Conservation (phyloP, 2,329 filamentous ascomycete species). For the Exophiala oligosperma region DNA sequence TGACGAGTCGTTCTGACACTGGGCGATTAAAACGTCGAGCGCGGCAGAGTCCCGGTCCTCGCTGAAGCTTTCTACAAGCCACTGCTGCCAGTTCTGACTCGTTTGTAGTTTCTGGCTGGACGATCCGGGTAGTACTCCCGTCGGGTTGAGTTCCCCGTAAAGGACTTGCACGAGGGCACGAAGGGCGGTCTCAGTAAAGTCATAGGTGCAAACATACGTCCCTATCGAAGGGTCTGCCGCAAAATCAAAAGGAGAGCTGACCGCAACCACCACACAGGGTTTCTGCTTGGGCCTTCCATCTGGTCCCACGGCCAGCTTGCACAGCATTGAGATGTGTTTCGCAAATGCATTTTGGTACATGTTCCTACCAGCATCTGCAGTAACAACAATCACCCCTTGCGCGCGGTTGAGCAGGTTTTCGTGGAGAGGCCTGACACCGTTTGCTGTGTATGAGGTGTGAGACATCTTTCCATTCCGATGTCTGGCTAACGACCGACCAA, state of each 20-base stretch:
- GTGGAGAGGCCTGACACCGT: constrained; percentile 87
- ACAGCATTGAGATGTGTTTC: constrained; percentile 95
- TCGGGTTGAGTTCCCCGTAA: constrained; percentile 69
- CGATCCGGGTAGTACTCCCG: constrained; percentile 64
- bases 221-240: constrained; percentile 87
- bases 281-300: constrained; percentile 61
- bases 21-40: constrained; percentile 72
- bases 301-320: constrained; percentile 48
- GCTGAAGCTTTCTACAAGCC: constrained; percentile 89
- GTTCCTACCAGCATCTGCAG: constrained; percentile 91
- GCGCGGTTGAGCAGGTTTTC: constrained; percentile 89
- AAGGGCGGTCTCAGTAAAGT: constrained; percentile 91
- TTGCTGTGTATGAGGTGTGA: constrained; percentile 93
- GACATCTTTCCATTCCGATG: constrained; percentile 82
- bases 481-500: constrained; percentile 83
- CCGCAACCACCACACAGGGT: constrained; percentile 84
- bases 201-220: constrained; percentile 93
- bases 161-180: constrained; percentile 79
- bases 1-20: constrained; percentile 62
- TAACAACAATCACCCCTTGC: constrained; percentile 84
- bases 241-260: constrained; percentile 96
- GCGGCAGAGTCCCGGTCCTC: constrained; percentile 72
- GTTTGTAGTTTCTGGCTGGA: constrained; percentile 74
- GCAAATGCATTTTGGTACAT: constrained; percentile 93
- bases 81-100: constrained; percentile 84